A percentile compares a stretch with the other conserved stretches of the same genome.
Evolutionary conservation across 1,139 yeast genomes (phyloP).

Genomic region (Kurtzmaniella quercitrusa): DNA sequence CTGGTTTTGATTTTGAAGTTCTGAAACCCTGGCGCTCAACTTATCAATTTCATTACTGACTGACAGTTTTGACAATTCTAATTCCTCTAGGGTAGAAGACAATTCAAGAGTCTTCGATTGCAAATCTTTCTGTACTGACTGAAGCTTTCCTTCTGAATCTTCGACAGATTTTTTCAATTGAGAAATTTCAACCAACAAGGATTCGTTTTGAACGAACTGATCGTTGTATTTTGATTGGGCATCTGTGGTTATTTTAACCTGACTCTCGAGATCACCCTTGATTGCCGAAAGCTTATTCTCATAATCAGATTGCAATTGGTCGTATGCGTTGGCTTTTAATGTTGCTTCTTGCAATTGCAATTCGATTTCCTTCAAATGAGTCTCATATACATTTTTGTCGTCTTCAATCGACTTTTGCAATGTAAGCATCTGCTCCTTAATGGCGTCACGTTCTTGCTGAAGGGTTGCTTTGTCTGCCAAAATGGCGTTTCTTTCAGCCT

Average conservation of each 20-base stretch:
- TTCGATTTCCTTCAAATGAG: constrained; percentile 20
- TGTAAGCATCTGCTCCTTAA: constrained; percentile 15
- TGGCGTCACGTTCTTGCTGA: constrained; percentile 16
- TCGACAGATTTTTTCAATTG: constrained; percentile 41
- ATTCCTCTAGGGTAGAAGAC: constrained; percentile 22
- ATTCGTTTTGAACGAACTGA: constrained; percentile 56
- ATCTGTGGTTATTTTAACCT: constrained; percentile 44
- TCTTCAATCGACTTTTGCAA: constrained; percentile 9
- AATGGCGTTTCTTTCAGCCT: constrained; percentile 18
- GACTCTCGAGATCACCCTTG: constrained; percentile 46
- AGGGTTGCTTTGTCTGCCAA: constrained; percentile 21
- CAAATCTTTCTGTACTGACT: constrained; percentile 26
- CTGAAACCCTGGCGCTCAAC: constrained; percentile 46
- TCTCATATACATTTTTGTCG: background rate
- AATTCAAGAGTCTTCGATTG: constrained; percentile 15
- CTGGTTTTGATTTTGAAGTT: constrained; percentile 62
- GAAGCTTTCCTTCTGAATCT: constrained; percentile 31
- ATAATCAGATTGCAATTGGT: constrained; percentile 30
- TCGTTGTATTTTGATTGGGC: constrained; percentile 54
- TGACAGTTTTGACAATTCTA: constrained; percentile 21
- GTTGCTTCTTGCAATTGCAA: constrained; percentile 19
- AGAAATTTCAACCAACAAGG: constrained; percentile 44
- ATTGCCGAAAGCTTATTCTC: constrained; percentile 29
- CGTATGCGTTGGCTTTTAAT: constrained; percentile 33
- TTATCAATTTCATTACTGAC: constrained; percentile 53